These are phyloP conservation scores for Stemphylium lycopersici DNA, from an alignment of 2,329 filamentous ascomycete genomes.

Conservation along the genomic window DNA sequence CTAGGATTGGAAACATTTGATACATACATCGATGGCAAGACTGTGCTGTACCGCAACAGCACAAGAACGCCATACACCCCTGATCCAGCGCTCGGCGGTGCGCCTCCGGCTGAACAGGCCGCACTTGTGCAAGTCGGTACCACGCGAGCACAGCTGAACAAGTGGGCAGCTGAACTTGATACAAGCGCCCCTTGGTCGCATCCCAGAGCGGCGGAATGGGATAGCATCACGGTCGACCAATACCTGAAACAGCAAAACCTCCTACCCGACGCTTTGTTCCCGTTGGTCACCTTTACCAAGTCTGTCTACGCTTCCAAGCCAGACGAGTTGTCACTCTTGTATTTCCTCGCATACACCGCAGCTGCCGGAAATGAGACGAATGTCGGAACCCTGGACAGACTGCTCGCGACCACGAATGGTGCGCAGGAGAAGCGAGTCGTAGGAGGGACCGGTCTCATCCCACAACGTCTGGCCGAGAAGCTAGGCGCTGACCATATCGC, in stretches of 20 bases:
- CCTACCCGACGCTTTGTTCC: conserved; percentile 15
- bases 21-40: conserved; percentile 21
- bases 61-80: conserved; percentile 15
- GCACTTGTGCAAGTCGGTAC: conserved; percentile 18
- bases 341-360: conserved; percentile 28
- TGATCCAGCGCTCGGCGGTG: conserved; percentile 16
- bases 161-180: conserved; percentile 26
- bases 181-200: conserved; percentile 24
- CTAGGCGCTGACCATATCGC: conserved; percentile 22
- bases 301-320: conserved; percentile 22
- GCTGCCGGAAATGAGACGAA: conserved; percentile 26
- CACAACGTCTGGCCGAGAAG: conserved; percentile 18
- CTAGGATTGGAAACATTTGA: conserved; percentile 26
- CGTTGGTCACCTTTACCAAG: conserved; percentile 18
- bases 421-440: conserved; percentile 28
- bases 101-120: conserved; percentile 16
- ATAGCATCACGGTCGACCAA: conserved; percentile 19
- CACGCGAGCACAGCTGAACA: conserved; percentile 19
- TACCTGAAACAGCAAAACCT: conserved; percentile 9
- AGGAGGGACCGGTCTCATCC: conserved; percentile 31
- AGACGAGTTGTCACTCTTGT: conserved; percentile 21
- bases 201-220: conserved; percentile 18
- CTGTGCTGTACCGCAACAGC: conserved; percentile 23
- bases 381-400: conserved; percentile 18
- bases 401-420: conserved; percentile 17